These are phyloP conservation scores for Pelargonium fulgidum DNA, from an alignment of 441 rosid genomes.

Conservation along the genomic window DNA sequence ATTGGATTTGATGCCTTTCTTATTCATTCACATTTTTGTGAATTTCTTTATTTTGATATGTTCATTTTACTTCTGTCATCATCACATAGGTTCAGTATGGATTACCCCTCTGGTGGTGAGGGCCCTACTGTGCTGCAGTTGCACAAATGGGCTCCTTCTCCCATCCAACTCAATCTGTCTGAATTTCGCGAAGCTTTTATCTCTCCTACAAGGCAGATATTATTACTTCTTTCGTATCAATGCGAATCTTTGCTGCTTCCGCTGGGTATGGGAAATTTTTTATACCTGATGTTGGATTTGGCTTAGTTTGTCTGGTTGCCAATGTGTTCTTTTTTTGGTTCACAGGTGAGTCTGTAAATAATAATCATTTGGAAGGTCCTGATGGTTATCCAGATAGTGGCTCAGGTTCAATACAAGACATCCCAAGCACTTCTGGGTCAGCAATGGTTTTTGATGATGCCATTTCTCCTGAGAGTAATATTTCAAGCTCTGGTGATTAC, in stretches of 20 bases:
- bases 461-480: constrained; percentile 32
- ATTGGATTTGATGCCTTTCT: background rate
- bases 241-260: constrained; percentile 74
- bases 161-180: constrained; percentile 45
- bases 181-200: constrained; percentile 86
- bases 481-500: constrained; percentile 33
- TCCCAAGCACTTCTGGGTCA: constrained; percentile 43
- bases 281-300: constrained; percentile 7
- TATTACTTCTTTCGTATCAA: constrained; percentile 61
- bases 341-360: constrained; percentile 40
- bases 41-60: constrained; percentile 7
- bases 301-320: constrained; percentile 6
- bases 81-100: constrained; percentile 40
- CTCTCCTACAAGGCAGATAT: constrained; percentile 71
- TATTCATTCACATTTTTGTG: background rate
- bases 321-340: constrained; percentile 14
- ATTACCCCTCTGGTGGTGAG: constrained; percentile 35
- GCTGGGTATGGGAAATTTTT: constrained; percentile 44
- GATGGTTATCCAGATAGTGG: constrained; percentile 30
- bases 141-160: constrained; percentile 70
- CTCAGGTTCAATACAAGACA: constrained; percentile 39
- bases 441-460: constrained; percentile 37
- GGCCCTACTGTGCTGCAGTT: constrained; percentile 61
- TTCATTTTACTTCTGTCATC: constrained; percentile 18
- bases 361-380: constrained; percentile 26